Evolutionary conservation across 495 filamentous ascomycete species (phyloP).

Genomic region (Trichoderma erinaceum): DNA sequence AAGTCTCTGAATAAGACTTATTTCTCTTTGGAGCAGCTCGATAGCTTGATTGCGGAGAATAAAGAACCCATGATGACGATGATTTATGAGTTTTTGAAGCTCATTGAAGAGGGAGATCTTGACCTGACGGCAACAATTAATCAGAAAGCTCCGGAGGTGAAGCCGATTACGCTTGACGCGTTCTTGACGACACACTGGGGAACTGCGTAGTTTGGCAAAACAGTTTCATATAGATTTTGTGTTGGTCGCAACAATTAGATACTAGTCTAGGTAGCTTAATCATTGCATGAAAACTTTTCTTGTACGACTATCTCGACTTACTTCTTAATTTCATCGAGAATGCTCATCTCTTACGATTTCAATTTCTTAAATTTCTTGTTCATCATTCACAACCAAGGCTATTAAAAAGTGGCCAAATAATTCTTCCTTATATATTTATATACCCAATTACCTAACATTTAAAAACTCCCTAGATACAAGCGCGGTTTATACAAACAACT

Average conservation of each 20-base stretch:
- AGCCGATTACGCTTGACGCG: neutral
- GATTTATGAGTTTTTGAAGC: neutral
- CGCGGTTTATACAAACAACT: no score
- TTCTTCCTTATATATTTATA: neutral
- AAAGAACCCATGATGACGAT: constrained; percentile 52
- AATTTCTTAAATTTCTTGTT: no score
- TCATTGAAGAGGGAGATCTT: neutral
- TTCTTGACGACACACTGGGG: neutral
- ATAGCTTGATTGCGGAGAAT: constrained; percentile 91
- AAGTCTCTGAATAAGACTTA: constrained; percentile 72
- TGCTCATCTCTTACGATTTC: no score
- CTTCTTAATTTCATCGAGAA: no score
- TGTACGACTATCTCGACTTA: neutral
- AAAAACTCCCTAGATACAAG: no score
- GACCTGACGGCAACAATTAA: neutral
- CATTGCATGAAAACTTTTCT: neutral
- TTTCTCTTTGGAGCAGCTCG: constrained; percentile 73
- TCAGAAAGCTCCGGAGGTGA: neutral
- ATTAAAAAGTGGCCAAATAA: no score
- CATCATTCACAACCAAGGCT: no score
- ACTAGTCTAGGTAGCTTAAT: neutral
- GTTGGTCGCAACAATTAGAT: neutral
- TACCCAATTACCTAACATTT: no score
- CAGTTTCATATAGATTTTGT: neutral
- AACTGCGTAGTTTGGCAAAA: neutral